These are phyloP conservation scores for Suillus ampliporus DNA, from an alignment of 768 basidiomycete species.

Conservation along the genomic window DNA sequence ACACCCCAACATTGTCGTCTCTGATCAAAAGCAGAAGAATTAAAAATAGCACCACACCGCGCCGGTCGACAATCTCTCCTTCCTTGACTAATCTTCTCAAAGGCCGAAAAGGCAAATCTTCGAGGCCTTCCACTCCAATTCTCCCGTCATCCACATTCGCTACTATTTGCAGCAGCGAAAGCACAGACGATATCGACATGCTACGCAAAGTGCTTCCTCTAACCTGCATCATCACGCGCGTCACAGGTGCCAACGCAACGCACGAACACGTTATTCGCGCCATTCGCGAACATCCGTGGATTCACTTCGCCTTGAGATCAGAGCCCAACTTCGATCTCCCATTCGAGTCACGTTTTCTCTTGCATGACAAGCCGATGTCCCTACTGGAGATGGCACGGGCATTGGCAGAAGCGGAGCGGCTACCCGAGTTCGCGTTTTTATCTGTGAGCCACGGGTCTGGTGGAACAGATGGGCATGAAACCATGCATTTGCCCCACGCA, in stretches of 20 bases:
- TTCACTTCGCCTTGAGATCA: slow-evolving; percentile 48
- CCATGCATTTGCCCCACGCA: slow-evolving; percentile 39
- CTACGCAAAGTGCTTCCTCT: slow-evolving; percentile 28
- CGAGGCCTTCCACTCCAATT: not conserved
- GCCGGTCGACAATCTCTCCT: slow-evolving; percentile 28
- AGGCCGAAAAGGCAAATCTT: slow-evolving; percentile 2
- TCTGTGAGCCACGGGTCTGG: slow-evolving; percentile 32
- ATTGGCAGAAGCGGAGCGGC: slow-evolving; percentile 31
- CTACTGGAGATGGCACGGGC: slow-evolving; percentile 31
- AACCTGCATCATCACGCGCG: slow-evolving; percentile 23
- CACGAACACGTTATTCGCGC: slow-evolving; percentile 2
- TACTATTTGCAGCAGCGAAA: not conserved
- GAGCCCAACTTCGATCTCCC: slow-evolving; percentile 36
- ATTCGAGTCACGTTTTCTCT: slow-evolving; percentile 31
- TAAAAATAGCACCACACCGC: not conserved
- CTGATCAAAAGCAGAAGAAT: slow-evolving; percentile 27
- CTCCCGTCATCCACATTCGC: not conserved
- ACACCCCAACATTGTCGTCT: slow-evolving; percentile 35
- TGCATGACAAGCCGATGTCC: slow-evolving; percentile 27
- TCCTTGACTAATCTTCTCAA: slow-evolving; percentile 27
- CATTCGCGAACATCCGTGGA: slow-evolving; percentile 29
- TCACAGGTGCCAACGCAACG: slow-evolving; percentile 27
- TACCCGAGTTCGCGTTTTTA: slow-evolving; percentile 41
- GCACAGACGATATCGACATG: slow-evolving; percentile 16
- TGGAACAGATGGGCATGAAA: slow-evolving; percentile 31